Evolutionary conservation across 495 filamentous ascomycete genomes (phyloP).

Genomic region (Hypomontagnella submonticulosa): DNA sequence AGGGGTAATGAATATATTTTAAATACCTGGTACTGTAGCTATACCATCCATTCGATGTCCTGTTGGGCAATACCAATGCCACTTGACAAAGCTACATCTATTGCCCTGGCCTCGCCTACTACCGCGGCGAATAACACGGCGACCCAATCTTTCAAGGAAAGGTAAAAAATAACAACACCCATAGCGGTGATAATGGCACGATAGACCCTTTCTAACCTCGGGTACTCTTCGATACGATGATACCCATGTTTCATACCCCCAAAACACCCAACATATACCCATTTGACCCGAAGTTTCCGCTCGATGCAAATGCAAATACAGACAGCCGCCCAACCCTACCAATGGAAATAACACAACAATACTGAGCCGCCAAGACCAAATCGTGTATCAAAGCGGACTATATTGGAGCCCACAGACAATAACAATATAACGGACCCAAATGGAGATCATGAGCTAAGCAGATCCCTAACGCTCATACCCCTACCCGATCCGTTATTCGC

Average conservation of each 20-base stretch:
- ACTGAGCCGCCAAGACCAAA: no score
- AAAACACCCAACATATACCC: constrained; percentile 13
- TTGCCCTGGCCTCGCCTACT: neutral
- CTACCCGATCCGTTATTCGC: constrained; percentile 41
- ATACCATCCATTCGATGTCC: no score
- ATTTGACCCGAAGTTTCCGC: constrained; percentile 17
- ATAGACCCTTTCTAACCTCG: neutral
- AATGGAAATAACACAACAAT: neutral
- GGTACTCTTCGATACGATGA: neutral
- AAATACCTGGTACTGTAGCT: no score
- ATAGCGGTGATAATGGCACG: neutral
- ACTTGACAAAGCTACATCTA: constrained; percentile 8
- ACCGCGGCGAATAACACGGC: neutral
- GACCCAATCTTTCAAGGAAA: constrained; percentile 1
- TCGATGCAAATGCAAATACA: constrained; percentile 38
- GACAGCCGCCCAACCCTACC: constrained; percentile 18
- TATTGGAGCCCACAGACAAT: no score
- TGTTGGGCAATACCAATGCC: neutral
- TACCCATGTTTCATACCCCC: constrained; percentile 4
- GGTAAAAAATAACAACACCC: neutral
- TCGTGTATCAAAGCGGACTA: no score
- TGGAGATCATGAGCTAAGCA: constrained; percentile 69
- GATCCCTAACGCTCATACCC: constrained; percentile 83
- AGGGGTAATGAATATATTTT: constrained; percentile 1
- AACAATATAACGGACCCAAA: neutral